Percentiles rank a stretch among this genome's conserved stretches.
phyloP scores from a whole-genome alignment of 148 eudicot species.

The Silene latifolia region DNA sequence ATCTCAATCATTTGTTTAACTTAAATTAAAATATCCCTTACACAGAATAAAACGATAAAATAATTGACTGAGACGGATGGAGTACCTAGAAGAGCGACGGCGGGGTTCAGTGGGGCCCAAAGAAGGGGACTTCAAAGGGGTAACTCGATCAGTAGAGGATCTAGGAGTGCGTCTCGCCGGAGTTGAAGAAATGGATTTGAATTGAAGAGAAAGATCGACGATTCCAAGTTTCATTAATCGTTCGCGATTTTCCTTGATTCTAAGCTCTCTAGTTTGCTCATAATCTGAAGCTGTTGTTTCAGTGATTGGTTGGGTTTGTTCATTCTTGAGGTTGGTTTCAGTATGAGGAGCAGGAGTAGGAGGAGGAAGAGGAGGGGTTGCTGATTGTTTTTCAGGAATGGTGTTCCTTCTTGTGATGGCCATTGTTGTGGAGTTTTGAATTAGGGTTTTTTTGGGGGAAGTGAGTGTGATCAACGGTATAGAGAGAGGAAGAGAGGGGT shows the following conservation, averaged over 20 bases:
- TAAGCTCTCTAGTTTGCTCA: conserved; percentile 60
- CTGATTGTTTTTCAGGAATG: background rate
- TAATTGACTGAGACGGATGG: no score
- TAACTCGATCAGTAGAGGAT: conserved; percentile 16
- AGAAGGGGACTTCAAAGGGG: conserved; percentile 27
- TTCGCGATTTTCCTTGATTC: conserved; percentile 73
- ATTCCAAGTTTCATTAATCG: conserved; percentile 78
- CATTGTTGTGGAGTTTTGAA: background rate
- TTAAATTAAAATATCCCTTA: no score
- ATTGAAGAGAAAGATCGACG: conserved; percentile 58
- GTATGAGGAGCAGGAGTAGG: background rate
- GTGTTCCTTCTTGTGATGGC: background rate
- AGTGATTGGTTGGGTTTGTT: background rate
- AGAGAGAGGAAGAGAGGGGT: background rate
- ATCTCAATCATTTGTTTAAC: no score
- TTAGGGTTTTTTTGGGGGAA: background rate
- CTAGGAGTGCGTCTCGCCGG: conserved; percentile 31
- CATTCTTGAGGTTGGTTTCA: background rate
- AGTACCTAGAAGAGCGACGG: conserved; percentile 81
- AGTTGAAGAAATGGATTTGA: conserved; percentile 35
- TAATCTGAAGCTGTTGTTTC: conserved; percentile 34
- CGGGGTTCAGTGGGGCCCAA: conserved; percentile 34
- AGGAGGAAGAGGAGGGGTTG: background rate
- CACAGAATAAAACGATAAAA: no score
- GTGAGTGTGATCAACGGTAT: background rate